Evolutionary conservation across 1,284 basidiomycete species (phyloP).

Genomic region (Flammula alnicola): DNA sequence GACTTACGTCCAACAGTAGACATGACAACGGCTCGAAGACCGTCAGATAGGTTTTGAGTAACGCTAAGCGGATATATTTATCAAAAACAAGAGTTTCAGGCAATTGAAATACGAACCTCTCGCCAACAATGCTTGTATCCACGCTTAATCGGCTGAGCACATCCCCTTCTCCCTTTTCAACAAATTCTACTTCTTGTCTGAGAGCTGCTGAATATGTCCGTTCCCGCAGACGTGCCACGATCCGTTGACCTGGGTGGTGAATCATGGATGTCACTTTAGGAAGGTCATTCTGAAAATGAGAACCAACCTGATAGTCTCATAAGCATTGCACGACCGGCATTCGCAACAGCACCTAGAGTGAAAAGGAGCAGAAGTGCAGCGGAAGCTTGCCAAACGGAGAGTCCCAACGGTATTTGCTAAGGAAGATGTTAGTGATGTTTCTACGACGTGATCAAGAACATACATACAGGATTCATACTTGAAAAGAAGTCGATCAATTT

Average conservation of each 20-base stretch:
- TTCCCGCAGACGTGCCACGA: slow-evolving; percentile 88
- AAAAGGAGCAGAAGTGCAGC: slow-evolving; percentile 79
- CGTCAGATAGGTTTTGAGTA: slow-evolving; percentile 92
- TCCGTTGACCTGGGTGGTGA: slow-evolving; percentile 75
- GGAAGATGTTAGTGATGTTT: not conserved
- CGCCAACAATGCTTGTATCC: slow-evolving; percentile 94
- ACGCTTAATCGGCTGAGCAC: slow-evolving; percentile 90
- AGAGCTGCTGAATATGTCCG: slow-evolving; percentile 83
- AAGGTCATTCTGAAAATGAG: not conserved
- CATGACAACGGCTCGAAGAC: slow-evolving; percentile 86
- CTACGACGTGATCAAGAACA: slow-evolving; percentile 19
- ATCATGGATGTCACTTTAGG: not conserved
- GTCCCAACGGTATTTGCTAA: slow-evolving; percentile 76
- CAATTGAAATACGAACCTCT: slow-evolving; percentile 67
- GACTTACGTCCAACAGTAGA: slow-evolving; percentile 84
- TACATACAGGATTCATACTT: slow-evolving; percentile 65
- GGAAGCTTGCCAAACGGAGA: slow-evolving; percentile 85
- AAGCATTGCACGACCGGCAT: slow-evolving; percentile 86
- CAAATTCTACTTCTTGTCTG: slow-evolving; percentile 90
- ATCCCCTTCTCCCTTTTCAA: slow-evolving; percentile 93
- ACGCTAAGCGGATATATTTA: slow-evolving; percentile 51
- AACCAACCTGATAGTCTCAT: slow-evolving; percentile 81
- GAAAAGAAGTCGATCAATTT: slow-evolving; percentile 94
- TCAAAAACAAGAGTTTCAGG: not conserved
- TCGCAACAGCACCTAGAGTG: slow-evolving; percentile 86